Conservation (phyloP, 495 filamentous ascomycete species). For the Venustampulla echinocandica region DNA sequence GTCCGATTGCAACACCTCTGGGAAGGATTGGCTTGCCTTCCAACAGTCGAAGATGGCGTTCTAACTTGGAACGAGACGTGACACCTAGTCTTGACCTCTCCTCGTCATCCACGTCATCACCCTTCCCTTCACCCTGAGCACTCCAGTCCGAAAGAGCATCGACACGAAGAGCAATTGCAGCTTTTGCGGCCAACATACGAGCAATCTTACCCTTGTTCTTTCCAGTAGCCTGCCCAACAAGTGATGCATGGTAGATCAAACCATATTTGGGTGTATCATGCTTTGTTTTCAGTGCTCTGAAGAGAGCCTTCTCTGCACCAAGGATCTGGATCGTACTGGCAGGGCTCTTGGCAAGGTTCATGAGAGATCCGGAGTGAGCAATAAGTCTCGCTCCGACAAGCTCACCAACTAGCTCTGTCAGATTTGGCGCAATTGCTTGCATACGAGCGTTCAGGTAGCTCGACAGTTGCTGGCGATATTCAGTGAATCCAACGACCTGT, state of each 20-base stretch:
- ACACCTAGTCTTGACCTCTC: slow-evolving; percentile 72
- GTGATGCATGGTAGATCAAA: slow-evolving; percentile 94
- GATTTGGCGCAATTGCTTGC: slow-evolving; percentile 93
- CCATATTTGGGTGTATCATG: slow-evolving; percentile 99
- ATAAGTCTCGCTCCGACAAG: slow-evolving; percentile 93
- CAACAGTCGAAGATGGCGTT: slow-evolving; percentile 72
- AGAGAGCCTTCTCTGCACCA: slow-evolving; percentile 96
- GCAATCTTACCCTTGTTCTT: slow-evolving; percentile 99
- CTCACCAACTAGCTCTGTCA: slow-evolving; percentile 88
- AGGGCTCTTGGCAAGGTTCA: slow-evolving; percentile 93
- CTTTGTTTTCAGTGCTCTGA: slow-evolving; percentile 97
- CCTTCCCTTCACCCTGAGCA: slow-evolving; percentile 46
- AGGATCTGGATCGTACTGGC: slow-evolving; percentile 96
- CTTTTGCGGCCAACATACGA: slow-evolving; percentile 87
- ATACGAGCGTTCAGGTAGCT: slow-evolving; percentile 87
- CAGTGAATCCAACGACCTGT: slow-evolving; percentile 83
- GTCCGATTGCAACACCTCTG: slow-evolving; percentile 65
- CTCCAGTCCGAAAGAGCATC: slow-evolving; percentile 82
- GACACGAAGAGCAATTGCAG: slow-evolving; percentile 84
- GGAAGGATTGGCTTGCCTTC: slow-evolving; percentile 85
- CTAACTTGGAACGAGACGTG: slow-evolving; percentile 64
- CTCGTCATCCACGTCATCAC: slow-evolving; percentile 72
- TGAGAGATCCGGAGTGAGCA: slow-evolving; percentile 87
- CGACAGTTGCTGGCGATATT: slow-evolving; percentile 80
- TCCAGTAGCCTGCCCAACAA: slow-evolving; percentile 92